Evolutionary conservation across 352 stramenopile genomes (phyloP).

Genomic region (Pythium plurisporium): DNA sequence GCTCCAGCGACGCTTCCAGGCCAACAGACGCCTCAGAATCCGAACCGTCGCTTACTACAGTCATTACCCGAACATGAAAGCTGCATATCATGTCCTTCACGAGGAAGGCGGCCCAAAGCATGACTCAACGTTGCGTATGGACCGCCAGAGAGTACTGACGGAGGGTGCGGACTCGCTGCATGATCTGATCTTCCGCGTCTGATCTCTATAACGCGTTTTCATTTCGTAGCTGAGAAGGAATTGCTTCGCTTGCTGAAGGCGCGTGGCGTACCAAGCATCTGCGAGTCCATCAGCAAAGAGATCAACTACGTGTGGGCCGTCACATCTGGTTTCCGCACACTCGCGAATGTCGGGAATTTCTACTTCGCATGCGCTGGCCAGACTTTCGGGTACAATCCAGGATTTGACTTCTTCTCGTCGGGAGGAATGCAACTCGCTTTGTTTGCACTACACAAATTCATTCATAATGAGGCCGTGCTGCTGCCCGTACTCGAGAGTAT

Average conservation of each 20-base stretch:
- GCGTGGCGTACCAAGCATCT: conserved; percentile 59
- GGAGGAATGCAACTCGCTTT: conserved; percentile 64
- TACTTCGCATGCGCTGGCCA: conserved; percentile 70
- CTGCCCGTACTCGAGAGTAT: conserved; percentile 64
- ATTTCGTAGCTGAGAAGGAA: conserved; percentile 52
- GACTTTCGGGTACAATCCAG: conserved; percentile 65
- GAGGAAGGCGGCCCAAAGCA: not conserved
- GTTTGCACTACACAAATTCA: conserved; percentile 69
- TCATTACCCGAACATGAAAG: conserved; percentile 12
- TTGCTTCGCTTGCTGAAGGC: conserved; percentile 57
- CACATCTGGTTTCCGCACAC: conserved; percentile 60
- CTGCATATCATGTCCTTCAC: conserved; percentile 12
- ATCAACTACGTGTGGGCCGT: conserved; percentile 78
- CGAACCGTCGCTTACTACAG: not conserved
- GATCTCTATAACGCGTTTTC: not conserved
- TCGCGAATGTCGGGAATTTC: conserved; percentile 64
- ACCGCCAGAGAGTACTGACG: conserved; percentile 6
- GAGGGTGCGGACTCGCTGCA: conserved; percentile 7
- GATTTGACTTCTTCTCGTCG: conserved; percentile 55
- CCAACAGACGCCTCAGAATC: not conserved
- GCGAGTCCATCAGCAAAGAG: conserved; percentile 64
- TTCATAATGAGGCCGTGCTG: conserved; percentile 63
- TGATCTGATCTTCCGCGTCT: not conserved
- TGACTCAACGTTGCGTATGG: not conserved
- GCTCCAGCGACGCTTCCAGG: no score